These are phyloP conservation scores for Colletotrichum gloeosporioides DNA, from an alignment of 2,329 filamentous ascomycete genomes.

Conservation along the genomic window DNA sequence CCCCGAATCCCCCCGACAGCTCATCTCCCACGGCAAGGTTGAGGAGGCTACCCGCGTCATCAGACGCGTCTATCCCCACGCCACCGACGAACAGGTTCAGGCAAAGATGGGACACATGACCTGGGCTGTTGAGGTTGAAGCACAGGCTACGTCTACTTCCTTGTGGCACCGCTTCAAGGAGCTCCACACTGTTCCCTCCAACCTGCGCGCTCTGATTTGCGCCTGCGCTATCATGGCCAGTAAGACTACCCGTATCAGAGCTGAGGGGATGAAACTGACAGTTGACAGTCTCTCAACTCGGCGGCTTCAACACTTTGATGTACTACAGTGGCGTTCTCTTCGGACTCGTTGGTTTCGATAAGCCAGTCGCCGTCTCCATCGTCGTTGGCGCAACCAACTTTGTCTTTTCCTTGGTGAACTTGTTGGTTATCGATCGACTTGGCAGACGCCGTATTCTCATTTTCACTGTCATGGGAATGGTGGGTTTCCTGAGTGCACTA, in stretches of 20 bases:
- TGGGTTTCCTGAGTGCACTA: neutral
- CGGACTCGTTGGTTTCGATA: constrained; percentile 53
- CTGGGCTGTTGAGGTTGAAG: constrained; percentile 41
- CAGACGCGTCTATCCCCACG: constrained; percentile 44
- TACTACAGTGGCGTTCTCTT: constrained; percentile 37
- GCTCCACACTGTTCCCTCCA: constrained; percentile 48
- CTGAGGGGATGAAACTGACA: neutral
- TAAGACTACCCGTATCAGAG: neutral
- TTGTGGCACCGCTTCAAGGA: constrained; percentile 48
- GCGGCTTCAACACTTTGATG: constrained; percentile 38
- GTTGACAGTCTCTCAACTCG: constrained; percentile 46
- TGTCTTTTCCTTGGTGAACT: constrained; percentile 53
- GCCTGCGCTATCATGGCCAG: constrained; percentile 57
- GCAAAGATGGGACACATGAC: constrained; percentile 49
- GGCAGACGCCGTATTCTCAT: constrained; percentile 52
- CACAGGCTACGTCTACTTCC: constrained; percentile 43
- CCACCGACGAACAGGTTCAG: constrained; percentile 45
- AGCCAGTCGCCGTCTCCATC: constrained; percentile 52
- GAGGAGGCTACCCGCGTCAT: constrained; percentile 47
- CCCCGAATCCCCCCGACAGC: constrained; percentile 54
- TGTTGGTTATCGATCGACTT: constrained; percentile 49
- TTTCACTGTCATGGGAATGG: constrained; percentile 48
- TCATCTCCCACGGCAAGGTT: constrained; percentile 44
- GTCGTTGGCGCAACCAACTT: constrained; percentile 53
- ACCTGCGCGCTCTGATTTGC: constrained; percentile 48